phyloP scores from a whole-genome alignment of 2,329 filamentous ascomycete species.

The Penicillium sp. region DNA sequence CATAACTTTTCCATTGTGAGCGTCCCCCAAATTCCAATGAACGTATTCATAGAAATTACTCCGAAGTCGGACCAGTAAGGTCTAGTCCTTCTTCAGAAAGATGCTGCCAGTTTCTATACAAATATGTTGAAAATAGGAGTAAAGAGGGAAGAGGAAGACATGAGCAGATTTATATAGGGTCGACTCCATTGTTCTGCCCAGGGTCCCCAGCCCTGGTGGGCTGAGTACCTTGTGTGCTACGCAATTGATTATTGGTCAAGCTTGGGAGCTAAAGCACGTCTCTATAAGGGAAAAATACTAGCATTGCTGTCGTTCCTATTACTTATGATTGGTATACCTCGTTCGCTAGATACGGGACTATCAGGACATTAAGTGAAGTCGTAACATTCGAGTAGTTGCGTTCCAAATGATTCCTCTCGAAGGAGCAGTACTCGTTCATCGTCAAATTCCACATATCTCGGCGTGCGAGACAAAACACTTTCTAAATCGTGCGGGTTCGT shows the following conservation, averaged over 20 bases:
- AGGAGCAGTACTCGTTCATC: slow-evolving; percentile 88
- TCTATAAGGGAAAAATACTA: too few relatives aligned
- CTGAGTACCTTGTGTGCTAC: slow-evolving; percentile 26
- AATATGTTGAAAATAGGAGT: too few relatives aligned
- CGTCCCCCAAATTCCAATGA: too few relatives aligned
- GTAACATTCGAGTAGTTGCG: slow-evolving; percentile 75
- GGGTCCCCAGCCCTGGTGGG: slow-evolving; percentile 19
- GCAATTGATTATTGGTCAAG: slow-evolving; percentile 3
- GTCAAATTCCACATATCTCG: slow-evolving; percentile 78
- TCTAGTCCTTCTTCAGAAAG: too few relatives aligned
- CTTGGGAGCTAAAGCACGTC: neutral
- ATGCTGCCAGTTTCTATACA: too few relatives aligned
- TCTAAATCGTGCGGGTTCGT: neutral
- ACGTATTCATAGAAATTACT: too few relatives aligned
- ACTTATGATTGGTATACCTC: neutral
- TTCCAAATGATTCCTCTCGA: slow-evolving; percentile 64
- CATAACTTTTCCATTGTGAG: too few relatives aligned
- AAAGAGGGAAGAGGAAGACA: neutral
- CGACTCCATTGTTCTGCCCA: slow-evolving; percentile 11
- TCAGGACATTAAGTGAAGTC: slow-evolving; percentile 64
- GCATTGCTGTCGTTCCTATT: too few relatives aligned
- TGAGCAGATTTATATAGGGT: slow-evolving; percentile 11
- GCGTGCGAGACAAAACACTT: slow-evolving; percentile 44
- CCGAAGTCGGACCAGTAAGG: too few relatives aligned
- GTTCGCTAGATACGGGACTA: neutral